A percentile compares a stretch with the other conserved stretches of the same genome.
phyloP scores from a whole-genome alignment of 225 moss, liverwort and hornwort genomes.

The Pseudoscleropodium purum region DNA sequence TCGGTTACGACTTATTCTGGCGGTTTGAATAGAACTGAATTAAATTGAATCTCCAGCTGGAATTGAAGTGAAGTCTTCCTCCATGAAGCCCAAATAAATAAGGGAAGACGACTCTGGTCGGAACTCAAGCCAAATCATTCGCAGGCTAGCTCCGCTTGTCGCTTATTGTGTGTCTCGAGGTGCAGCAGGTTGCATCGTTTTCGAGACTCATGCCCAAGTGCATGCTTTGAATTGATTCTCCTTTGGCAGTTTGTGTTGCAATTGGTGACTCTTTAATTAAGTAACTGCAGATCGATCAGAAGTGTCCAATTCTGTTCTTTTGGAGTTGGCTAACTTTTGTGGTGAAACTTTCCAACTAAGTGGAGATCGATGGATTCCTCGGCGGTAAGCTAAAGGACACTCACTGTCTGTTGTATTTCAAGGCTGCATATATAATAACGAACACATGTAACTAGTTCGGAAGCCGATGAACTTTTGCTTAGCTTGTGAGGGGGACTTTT shows the following conservation, averaged over 20 bases:
- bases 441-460: background rate
- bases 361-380: background rate
- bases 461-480: too few species aligned
- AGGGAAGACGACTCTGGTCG: background rate
- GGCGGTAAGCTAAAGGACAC: background rate
- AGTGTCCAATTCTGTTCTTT: background rate
- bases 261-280: background rate
- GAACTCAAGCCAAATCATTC: background rate
- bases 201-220: background rate
- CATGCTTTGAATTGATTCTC: background rate
- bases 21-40: background rate
- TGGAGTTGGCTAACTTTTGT: background rate
- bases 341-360: background rate
- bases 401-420: background rate
- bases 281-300: background rate
- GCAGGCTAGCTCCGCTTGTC: background rate
- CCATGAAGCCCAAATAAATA: background rate
- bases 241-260: background rate
- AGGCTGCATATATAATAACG: background rate
- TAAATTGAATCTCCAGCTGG: background rate
- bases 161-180: background rate
- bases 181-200: background rate
- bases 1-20: background rate
- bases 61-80: background rate
- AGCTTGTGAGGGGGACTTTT: background rate